Percentiles rank a stretch among this genome's conserved stretches.
These are phyloP conservation scores for Conticribra guillardii DNA, from an alignment of 108 stramenopile genomes.

Conservation along the genomic window DNA sequence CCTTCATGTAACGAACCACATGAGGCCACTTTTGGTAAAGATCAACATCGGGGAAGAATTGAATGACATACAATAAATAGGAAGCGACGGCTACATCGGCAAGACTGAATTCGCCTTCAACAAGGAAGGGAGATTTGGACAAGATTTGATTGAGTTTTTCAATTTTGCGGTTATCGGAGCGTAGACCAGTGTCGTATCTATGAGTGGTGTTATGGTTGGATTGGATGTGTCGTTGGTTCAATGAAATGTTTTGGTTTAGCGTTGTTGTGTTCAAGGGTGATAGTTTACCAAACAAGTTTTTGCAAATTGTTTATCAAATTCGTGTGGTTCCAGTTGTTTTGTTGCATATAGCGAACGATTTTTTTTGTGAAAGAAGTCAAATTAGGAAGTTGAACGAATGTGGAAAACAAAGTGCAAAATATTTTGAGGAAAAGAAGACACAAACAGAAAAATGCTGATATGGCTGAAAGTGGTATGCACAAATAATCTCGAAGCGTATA, in stretches of 20 bases:
- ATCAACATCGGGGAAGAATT: slow-evolving; percentile 81
- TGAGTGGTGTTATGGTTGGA: not conserved
- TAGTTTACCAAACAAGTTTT: too few species aligned
- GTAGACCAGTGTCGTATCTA: slow-evolving; percentile 74
- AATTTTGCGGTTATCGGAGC: slow-evolving; percentile 69
- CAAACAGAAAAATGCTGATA: not conserved
- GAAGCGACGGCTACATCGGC: slow-evolving; percentile 88
- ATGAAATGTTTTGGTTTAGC: not conserved
- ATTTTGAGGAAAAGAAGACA: too few species aligned
- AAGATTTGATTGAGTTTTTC: slow-evolving; percentile 70
- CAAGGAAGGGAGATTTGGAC: slow-evolving; percentile 50
- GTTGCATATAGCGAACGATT: too few species aligned
- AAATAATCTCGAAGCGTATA: too few species aligned
- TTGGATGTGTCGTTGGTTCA: too few species aligned
- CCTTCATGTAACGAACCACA: slow-evolving; percentile 79
- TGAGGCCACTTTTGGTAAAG: slow-evolving; percentile 71
- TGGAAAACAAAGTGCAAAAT: too few species aligned
- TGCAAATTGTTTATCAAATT: too few species aligned
- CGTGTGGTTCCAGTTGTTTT: too few species aligned
- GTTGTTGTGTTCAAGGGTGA: not conserved
- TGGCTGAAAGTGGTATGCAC: too few species aligned
- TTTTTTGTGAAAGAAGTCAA: not conserved
- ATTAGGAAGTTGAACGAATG: too few species aligned
- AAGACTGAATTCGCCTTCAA: slow-evolving; percentile 66
- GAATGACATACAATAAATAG: slow-evolving; percentile 85